Evolutionary conservation across 768 basidiomycete genomes (phyloP).

Genomic region (Hygrocybe coccinea): DNA sequence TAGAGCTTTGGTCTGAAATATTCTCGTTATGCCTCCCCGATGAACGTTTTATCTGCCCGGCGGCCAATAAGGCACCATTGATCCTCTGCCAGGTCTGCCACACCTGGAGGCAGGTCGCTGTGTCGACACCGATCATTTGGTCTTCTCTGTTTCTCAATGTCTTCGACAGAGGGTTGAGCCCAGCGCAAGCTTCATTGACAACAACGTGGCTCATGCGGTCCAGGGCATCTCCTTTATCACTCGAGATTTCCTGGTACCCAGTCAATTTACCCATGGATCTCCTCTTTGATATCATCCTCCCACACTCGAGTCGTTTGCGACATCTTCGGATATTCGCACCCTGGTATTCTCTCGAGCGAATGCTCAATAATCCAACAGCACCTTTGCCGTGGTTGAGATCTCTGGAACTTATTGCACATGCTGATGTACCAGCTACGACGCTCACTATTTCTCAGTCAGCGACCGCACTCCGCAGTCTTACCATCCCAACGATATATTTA

Average conservation of each 20-base stretch:
- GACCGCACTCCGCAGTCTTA: not conserved
- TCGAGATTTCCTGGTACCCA: not conserved
- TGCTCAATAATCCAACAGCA: not conserved
- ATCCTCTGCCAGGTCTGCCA: conserved; percentile 17
- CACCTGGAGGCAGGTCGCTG: conserved; percentile 17
- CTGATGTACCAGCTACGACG: not conserved
- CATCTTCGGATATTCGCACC: not conserved
- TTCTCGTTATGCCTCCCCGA: conserved; percentile 11
- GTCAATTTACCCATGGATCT: not conserved
- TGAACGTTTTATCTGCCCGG: not conserved
- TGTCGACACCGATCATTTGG: conserved; percentile 19
- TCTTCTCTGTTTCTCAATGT: not conserved
- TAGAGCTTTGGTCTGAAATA: conserved; percentile 23
- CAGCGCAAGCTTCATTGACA: not conserved
- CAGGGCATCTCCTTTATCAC: not conserved
- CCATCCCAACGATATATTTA: not conserved
- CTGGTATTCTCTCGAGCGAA: not conserved
- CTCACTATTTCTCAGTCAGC: not conserved
- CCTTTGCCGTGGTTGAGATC: not conserved
- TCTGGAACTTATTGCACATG: not conserved
- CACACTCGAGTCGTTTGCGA: not conserved
- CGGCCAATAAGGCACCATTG: conserved; percentile 17
- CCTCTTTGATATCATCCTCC: not conserved
- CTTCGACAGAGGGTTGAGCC: not conserved
- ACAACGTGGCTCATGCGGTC: not conserved